Evolutionary conservation across 164 flowering plant genomes (phyloP).

Genomic region (Dillenia turbinata): DNA sequence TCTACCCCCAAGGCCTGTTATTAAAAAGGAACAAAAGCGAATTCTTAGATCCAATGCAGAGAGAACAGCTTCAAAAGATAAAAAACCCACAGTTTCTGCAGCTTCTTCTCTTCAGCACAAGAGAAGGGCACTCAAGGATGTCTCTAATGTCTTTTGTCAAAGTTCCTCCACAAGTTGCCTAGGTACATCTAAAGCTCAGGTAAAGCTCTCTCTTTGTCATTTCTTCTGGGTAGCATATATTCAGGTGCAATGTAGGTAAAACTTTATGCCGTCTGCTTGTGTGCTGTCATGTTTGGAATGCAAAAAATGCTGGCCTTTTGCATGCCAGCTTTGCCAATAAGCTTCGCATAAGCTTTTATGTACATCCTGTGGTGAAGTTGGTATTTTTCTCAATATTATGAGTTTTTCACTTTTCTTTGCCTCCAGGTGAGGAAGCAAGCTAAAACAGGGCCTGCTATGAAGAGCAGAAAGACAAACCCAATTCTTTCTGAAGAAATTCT

Average conservation of each 20-base stretch:
- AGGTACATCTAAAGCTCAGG: conserved; percentile 52
- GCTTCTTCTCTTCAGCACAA: conserved; percentile 32
- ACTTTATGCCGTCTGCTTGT: too few species aligned
- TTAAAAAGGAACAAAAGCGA: conserved; percentile 23
- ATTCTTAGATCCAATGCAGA: conserved; percentile 17
- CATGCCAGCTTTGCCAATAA: too few species aligned
- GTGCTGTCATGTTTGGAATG: too few species aligned
- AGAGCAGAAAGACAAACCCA: too few species aligned
- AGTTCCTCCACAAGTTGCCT: conserved; percentile 38
- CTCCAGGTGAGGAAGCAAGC: conserved; percentile 26
- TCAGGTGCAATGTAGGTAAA: too few species aligned
- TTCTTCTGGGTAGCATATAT: too few species aligned
- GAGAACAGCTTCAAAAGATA: conserved; percentile 46
- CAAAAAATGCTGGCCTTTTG: too few species aligned
- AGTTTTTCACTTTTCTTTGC: conserved; percentile 6
- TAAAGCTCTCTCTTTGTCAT: conserved; percentile 4
- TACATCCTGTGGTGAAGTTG: too few species aligned
- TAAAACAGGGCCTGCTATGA: conserved; percentile 11
- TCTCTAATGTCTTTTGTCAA: conserved; percentile 51
- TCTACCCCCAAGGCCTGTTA: conserved; percentile 27
- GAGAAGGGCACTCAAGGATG: conserved; percentile 78
- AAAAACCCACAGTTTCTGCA: conserved; percentile 17
- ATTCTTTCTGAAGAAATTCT: too few species aligned
- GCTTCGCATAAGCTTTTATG: too few species aligned
- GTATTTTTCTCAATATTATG: conserved; percentile 1